These are phyloP conservation scores for Sechiopsis laciniata DNA, from an alignment of 306 rosid species.

Conservation along the genomic window DNA sequence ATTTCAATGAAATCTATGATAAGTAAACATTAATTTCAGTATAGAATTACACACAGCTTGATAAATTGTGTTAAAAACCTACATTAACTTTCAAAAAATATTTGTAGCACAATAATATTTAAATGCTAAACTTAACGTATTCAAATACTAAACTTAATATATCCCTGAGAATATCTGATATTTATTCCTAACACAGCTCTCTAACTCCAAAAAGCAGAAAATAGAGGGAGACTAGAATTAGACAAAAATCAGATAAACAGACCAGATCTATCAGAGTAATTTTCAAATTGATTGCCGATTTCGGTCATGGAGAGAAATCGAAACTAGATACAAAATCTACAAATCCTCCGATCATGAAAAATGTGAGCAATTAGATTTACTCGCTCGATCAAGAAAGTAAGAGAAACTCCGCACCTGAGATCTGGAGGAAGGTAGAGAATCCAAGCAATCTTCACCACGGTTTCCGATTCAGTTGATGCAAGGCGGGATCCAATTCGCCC, in stretches of 20 bases:
- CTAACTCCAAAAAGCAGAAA: too few species aligned
- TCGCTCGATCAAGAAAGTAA: not conserved
- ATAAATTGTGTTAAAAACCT: too few species aligned
- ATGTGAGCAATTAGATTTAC: not conserved
- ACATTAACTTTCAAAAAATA: too few species aligned
- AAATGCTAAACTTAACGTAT: too few species aligned
- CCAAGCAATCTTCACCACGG: constrained; percentile 13
- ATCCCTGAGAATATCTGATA: too few species aligned
- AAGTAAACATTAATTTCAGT: too few species aligned
- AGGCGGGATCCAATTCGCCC: constrained; percentile 24
- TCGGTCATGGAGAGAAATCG: constrained; percentile 3
- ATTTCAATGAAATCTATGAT: too few species aligned
- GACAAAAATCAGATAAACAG: not conserved
- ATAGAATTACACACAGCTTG: too few species aligned
- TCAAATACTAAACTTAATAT: too few species aligned
- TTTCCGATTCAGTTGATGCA: constrained; percentile 23
- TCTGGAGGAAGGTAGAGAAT: constrained; percentile 10
- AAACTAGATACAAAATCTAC: constrained; percentile 8
- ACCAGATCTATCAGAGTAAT: not conserved
- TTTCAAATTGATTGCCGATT: constrained; percentile 1
- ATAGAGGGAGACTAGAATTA: too few species aligned
- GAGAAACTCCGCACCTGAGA: constrained; percentile 16
- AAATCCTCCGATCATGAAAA: not conserved
- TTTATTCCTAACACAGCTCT: too few species aligned
- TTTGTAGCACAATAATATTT: too few species aligned